Evolutionary conservation across 805 yeast species (phyloP).

Genomic region (Ogataea allantospora): DNA sequence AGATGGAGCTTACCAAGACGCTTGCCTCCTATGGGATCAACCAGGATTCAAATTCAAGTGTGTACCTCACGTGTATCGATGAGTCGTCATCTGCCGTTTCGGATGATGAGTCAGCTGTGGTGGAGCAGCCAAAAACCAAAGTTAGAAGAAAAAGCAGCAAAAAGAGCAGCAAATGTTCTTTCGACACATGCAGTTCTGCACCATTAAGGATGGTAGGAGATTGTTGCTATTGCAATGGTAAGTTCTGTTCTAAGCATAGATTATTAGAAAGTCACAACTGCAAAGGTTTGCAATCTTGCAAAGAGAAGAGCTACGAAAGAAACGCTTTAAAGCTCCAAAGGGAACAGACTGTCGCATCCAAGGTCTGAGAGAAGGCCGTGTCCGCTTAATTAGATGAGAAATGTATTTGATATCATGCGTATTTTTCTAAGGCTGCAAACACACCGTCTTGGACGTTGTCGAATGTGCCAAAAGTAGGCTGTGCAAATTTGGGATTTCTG

Average conservation of each 20-base stretch:
- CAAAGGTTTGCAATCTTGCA: slow-evolving; percentile 72
- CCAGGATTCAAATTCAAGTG: slow-evolving; percentile 26
- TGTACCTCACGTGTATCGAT: slow-evolving; percentile 31
- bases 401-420: slow-evolving; percentile 15
- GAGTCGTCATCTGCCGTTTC: slow-evolving; percentile 22
- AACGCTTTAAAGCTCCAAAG: slow-evolving; percentile 80
- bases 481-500: slow-evolving; percentile 30
- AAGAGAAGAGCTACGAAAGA: slow-evolving; percentile 77
- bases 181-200: slow-evolving; percentile 57
- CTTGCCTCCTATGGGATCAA: slow-evolving; percentile 31
- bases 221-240: slow-evolving; percentile 80
- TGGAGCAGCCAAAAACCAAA: slow-evolving; percentile 22
- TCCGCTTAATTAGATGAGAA: slow-evolving; percentile 12
- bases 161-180: slow-evolving; percentile 50
- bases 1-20: slow-evolving; percentile 28
- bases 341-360: slow-evolving; percentile 79
- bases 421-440: slow-evolving; percentile 23
- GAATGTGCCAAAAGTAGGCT: slow-evolving; percentile 50
- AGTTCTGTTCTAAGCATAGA: slow-evolving; percentile 84
- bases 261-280: slow-evolving; percentile 83
- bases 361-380: slow-evolving; percentile 43
- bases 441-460: slow-evolving; percentile 50
- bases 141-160: slow-evolving; percentile 33
- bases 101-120: slow-evolving; percentile 19
- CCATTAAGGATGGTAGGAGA: slow-evolving; percentile 75